Evolutionary conservation across 2,329 filamentous ascomycete species (phyloP).

Genomic region (Aulographum hederae): DNA sequence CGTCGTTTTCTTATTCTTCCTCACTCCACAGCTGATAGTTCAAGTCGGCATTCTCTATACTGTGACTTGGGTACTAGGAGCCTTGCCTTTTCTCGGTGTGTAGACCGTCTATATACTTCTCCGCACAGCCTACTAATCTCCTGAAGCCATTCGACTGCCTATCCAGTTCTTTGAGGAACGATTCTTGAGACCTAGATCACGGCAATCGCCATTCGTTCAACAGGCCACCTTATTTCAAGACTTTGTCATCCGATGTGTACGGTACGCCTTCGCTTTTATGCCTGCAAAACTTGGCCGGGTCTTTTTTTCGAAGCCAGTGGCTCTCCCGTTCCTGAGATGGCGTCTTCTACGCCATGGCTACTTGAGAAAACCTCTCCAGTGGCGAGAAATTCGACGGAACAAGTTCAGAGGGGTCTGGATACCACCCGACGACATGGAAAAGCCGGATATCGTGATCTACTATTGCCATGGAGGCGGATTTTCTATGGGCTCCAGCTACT

Average conservation of each 20-base stretch:
- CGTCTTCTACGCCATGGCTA: constrained; percentile 58
- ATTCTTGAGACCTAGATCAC: constrained; percentile 26
- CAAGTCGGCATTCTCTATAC: constrained; percentile 46
- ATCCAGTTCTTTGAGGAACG: constrained; percentile 39
- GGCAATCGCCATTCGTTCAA: constrained; percentile 45
- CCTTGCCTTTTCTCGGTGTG: constrained; percentile 53
- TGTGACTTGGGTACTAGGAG: constrained; percentile 36
- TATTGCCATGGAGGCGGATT: constrained; percentile 76
- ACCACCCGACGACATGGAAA: constrained; percentile 35
- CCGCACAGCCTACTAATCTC: too few species aligned
- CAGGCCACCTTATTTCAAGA: constrained; percentile 59
- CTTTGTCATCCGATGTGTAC: constrained; percentile 56
- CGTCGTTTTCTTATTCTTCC: constrained; percentile 50
- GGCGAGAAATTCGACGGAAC: constrained; percentile 38
- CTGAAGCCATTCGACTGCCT: constrained; percentile 40
- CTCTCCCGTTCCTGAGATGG: constrained; percentile 56
- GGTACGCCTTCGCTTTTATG: constrained; percentile 58
- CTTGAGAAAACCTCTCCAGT: constrained; percentile 41
- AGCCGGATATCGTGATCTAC: constrained; percentile 63
- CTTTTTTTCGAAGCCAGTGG: constrained; percentile 60
- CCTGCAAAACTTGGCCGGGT: constrained; percentile 50
- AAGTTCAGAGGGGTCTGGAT: constrained; percentile 53
- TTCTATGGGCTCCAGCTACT: constrained; percentile 63
- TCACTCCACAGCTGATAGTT: constrained; percentile 52
- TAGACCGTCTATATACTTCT: too few species aligned